Evolutionary conservation across 2,329 filamentous ascomycete genomes (phyloP).

Genomic region (Dactylella cylindrospora): DNA sequence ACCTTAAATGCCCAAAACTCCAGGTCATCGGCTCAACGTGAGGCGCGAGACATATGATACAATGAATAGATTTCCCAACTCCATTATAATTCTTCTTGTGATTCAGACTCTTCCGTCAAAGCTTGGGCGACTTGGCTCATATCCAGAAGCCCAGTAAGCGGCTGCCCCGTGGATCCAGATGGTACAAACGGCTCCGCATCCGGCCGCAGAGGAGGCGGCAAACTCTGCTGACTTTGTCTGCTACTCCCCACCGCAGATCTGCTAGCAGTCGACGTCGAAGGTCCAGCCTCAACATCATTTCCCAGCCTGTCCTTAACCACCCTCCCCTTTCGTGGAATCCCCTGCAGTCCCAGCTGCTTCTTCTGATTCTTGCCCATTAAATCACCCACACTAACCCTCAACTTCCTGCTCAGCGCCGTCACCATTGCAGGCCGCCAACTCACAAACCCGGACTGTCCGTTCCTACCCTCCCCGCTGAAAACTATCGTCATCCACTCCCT

Average conservation of each 20-base stretch:
- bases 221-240: no score
- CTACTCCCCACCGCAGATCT: no score
- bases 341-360: neutral
- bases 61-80: no score
- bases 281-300: slow-evolving; percentile 22
- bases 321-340: neutral
- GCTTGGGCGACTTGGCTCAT: no score
- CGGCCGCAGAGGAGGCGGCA: slow-evolving; percentile 1
- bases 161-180: neutral
- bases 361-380: slow-evolving; percentile 11
- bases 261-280: neutral
- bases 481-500: slow-evolving; percentile 42
- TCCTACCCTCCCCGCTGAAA: slow-evolving; percentile 8
- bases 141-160: no score
- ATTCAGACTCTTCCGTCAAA: no score
- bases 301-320: slow-evolving; percentile 27
- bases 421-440: slow-evolving; percentile 30
- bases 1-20: no score
- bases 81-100: no score
- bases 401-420: slow-evolving; percentile 16
- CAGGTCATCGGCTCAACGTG: no score
- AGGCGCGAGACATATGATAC: no score
- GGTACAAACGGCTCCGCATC: slow-evolving; percentile 27
- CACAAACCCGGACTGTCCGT: slow-evolving; percentile 20
- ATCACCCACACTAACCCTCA: slow-evolving; percentile 19